These are phyloP conservation scores for Cutaneotrichosporon dermatis DNA, from an alignment of 1,284 basidiomycete species.

Conservation along the genomic window DNA sequence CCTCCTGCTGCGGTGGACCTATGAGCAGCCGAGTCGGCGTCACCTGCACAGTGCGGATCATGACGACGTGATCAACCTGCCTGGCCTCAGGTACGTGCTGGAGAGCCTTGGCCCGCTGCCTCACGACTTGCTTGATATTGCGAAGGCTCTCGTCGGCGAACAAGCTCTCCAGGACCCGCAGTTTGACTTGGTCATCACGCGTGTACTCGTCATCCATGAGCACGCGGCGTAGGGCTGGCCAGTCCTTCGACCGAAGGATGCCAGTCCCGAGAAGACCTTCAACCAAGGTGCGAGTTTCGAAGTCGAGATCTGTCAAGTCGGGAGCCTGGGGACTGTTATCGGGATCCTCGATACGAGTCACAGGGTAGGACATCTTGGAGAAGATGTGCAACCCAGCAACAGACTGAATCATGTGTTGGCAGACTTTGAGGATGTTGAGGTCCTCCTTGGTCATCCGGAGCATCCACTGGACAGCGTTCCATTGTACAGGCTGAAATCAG, in stretches of 20 bases:
- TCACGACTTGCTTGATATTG: constrained; percentile 14
- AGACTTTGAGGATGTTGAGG: constrained; percentile 15
- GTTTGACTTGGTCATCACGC: constrained; percentile 22
- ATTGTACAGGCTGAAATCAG: constrained; percentile 34
- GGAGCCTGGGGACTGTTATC: constrained; percentile 13
- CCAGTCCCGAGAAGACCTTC: constrained; percentile 46
- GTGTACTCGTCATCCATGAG: constrained; percentile 20
- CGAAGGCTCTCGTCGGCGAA: constrained; percentile 42
- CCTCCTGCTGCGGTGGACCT: constrained; percentile 42
- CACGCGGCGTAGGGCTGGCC: constrained; percentile 18
- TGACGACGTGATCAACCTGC: constrained; percentile 33
- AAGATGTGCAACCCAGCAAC: neutral
- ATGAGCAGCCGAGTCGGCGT: constrained; percentile 47
- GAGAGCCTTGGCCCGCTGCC: neutral
- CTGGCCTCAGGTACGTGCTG: neutral
- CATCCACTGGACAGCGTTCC: constrained; percentile 40
- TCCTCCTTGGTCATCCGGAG: constrained; percentile 24
- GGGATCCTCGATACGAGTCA: neutral
- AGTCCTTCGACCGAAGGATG: constrained; percentile 36
- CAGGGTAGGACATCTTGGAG: neutral
- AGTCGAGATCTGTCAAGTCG: constrained; percentile 25
- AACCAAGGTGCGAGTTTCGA: constrained; percentile 37
- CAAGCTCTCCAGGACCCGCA: constrained; percentile 39
- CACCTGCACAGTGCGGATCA: constrained; percentile 42
- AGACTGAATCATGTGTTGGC: constrained; percentile 14